phyloP scores from a whole-genome alignment of 257 asterid genomes.

The Penstemon davidsonii region DNA sequence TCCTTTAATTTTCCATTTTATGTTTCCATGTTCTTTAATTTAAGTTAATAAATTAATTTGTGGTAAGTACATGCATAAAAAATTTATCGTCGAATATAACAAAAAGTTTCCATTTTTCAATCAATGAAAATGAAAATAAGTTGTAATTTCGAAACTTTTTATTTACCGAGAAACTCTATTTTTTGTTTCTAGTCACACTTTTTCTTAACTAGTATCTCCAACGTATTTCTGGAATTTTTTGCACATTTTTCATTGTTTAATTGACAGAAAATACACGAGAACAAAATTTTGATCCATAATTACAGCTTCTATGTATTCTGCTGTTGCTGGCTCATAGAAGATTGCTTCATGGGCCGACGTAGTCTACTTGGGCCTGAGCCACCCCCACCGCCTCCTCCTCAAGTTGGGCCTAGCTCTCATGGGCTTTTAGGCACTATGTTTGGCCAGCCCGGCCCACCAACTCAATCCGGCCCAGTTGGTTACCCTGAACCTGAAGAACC shows the following conservation, averaged over 20 bases:
- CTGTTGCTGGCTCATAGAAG: slow-evolving; percentile 55
- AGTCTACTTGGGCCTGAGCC: slow-evolving; percentile 38
- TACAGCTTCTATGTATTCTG: slow-evolving; percentile 50
- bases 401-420: slow-evolving; percentile 23
- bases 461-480: slow-evolving; percentile 35
- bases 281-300: slow-evolving; percentile 4
- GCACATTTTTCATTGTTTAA: no score
- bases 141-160: no score
- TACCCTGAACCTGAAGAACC: slow-evolving; percentile 34
- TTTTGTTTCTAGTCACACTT: no score
- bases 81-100: no score
- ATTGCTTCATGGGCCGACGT: slow-evolving; percentile 38
- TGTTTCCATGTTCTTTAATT: neutral
- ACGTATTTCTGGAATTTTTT: no score
- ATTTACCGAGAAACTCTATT: no score
- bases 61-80: no score
- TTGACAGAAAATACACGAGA: no score
- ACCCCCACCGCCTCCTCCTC: slow-evolving; percentile 24
- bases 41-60: neutral
- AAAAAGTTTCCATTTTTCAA: no score
- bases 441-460: slow-evolving; percentile 29
- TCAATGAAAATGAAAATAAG: no score
- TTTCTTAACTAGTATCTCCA: no score
- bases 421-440: slow-evolving; percentile 18
- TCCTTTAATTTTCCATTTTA: neutral